Conservation (phyloP, 1,139 yeast genomes). For the Nadsonia commutata region DNA sequence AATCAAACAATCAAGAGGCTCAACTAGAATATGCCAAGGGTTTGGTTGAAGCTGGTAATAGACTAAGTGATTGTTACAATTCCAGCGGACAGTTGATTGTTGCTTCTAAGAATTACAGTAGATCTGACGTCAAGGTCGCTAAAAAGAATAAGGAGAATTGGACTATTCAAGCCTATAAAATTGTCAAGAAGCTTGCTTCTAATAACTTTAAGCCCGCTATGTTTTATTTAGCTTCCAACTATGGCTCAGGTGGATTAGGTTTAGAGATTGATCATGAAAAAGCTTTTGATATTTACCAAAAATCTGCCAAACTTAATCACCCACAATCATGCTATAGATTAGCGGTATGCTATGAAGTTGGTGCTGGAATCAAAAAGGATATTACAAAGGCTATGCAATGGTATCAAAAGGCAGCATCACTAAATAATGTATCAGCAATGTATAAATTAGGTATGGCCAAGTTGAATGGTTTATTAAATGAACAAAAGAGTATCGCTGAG, state of each 20-base stretch:
- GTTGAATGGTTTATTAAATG: conserved; percentile 35
- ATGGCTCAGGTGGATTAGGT: conserved; percentile 40
- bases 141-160: conserved; percentile 39
- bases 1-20: not conserved
- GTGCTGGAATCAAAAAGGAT: conserved; percentile 40
- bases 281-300: conserved; percentile 43
- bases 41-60: not conserved
- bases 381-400: conserved; percentile 33
- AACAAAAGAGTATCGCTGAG: conserved; percentile 30
- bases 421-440: conserved; percentile 47
- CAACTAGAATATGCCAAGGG: not conserved
- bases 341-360: conserved; percentile 55
- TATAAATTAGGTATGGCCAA: conserved; percentile 53
- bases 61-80: not conserved
- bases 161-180: conserved; percentile 40
- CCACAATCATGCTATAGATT: conserved; percentile 48
- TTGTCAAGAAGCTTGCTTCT: conserved; percentile 36
- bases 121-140: conserved; percentile 29
- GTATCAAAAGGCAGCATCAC: conserved; percentile 42
- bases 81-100: conserved; percentile 11
- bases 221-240: conserved; percentile 44
- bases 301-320: conserved; percentile 43
- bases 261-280: conserved; percentile 40
- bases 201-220: conserved; percentile 35
- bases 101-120: conserved; percentile 9